Evolutionary conservation across 2,329 filamentous ascomycete genomes (phyloP).

Genomic region (Exophiala alcalophila): DNA sequence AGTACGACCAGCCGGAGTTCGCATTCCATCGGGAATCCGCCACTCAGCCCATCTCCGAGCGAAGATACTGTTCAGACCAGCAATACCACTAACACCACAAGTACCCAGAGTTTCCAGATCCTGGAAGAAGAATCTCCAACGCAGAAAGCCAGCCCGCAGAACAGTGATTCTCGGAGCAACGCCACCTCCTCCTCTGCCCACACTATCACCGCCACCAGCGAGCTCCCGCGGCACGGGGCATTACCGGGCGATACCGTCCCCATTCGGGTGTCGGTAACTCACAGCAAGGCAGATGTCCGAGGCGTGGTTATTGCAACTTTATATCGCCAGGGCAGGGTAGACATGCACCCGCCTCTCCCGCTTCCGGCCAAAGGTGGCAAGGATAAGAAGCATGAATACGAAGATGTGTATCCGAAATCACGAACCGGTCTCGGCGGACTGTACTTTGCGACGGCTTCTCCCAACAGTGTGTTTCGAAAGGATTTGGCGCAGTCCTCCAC

Average conservation of each 20-base stretch:
- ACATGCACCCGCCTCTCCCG: slow-evolving; percentile 66
- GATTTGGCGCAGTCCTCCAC: slow-evolving; percentile 86
- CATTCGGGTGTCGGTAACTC: slow-evolving; percentile 76
- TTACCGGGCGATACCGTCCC: slow-evolving; percentile 80
- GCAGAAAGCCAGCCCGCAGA: slow-evolving; percentile 33
- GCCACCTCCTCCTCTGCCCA: slow-evolving; percentile 61
- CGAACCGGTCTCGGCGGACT: slow-evolving; percentile 81
- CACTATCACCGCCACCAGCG: slow-evolving; percentile 82
- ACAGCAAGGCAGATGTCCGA: slow-evolving; percentile 77
- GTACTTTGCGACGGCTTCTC: slow-evolving; percentile 79
- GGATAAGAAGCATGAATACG: slow-evolving; percentile 67
- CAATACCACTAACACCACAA: slow-evolving; percentile 59
- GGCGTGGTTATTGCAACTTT: slow-evolving; percentile 92
- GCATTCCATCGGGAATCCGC: slow-evolving; percentile 38
- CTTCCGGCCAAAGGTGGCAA: slow-evolving; percentile 58
- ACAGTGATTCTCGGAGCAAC: slow-evolving; percentile 50
- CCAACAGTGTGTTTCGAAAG: slow-evolving; percentile 91
- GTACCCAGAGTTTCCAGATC: slow-evolving; percentile 58
- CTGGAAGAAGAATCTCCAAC: slow-evolving; percentile 44
- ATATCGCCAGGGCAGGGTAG: slow-evolving; percentile 85
- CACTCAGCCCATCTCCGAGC: slow-evolving; percentile 55
- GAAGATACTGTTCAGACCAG: slow-evolving; percentile 69
- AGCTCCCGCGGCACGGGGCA: slow-evolving; percentile 77
- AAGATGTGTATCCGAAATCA: slow-evolving; percentile 83
- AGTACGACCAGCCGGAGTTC: slow-evolving; percentile 27